Percentiles rank a stretch among this genome's conserved stretches.
phyloP scores from a whole-genome alignment of 495 filamentous ascomycete genomes.

The Glutinoglossum americanum region DNA sequence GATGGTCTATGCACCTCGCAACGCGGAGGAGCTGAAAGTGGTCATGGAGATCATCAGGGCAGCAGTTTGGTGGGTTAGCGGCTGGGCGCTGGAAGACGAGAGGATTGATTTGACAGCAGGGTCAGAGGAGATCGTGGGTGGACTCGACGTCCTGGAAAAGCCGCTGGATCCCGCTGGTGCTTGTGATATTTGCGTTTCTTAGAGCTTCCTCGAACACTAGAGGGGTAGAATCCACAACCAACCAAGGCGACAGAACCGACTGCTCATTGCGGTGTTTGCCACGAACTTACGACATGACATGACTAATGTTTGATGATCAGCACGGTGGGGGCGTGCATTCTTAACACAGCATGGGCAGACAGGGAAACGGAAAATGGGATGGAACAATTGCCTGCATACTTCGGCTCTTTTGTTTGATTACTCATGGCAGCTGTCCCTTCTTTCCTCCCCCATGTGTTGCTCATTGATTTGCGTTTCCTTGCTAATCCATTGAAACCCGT shows the following conservation, averaged over 20 bases:
- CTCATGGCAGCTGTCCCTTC: neutral
- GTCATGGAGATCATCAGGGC: slow-evolving; percentile 54
- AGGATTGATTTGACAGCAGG: neutral
- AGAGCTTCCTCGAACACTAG: neutral
- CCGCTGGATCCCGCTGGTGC: neutral
- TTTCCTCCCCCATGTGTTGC: neutral
- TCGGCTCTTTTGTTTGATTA: neutral
- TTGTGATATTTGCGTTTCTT: neutral
- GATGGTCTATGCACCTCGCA: slow-evolving; percentile 67
- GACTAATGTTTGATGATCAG: neutral
- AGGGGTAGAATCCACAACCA: neutral
- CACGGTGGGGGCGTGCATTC: neutral
- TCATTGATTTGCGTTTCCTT: neutral
- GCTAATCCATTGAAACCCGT: neutral
- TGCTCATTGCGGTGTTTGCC: neutral
- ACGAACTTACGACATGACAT: neutral
- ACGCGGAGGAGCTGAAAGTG: slow-evolving; percentile 41
- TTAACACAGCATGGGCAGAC: neutral
- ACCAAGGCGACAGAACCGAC: neutral
- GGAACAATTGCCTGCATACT: neutral
- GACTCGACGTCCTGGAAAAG: neutral
- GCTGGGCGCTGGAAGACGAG: slow-evolving; percentile 2
- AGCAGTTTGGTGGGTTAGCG: slow-evolving; percentile 42
- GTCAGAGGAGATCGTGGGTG: neutral
- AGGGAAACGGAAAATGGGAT: neutral